Conservation (phyloP, 177 flowering plant species). For the Vitis hybrid region DNA sequence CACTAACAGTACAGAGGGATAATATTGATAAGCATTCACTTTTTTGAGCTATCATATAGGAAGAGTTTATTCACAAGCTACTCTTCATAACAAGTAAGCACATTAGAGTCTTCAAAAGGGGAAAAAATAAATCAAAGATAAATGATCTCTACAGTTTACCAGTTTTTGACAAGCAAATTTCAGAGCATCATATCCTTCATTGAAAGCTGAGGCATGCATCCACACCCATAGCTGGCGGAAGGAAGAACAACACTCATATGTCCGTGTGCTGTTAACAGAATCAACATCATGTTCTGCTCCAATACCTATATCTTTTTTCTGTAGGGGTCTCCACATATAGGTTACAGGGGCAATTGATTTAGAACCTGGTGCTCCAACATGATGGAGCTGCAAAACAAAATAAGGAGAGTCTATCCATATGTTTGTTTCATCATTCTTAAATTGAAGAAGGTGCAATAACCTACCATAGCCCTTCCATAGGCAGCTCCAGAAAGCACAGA, state of each 20-base stretch:
- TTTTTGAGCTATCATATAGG: no score
- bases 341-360: constrained; percentile 74
- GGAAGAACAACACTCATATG: constrained; percentile 15
- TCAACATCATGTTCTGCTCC: constrained; percentile 18
- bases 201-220: constrained; percentile 81
- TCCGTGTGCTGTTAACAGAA: constrained; percentile 11
- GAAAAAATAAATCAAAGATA: no score
- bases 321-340: constrained; percentile 78
- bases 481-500: constrained; percentile 47
- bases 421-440: not conserved
- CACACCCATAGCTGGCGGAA: constrained; percentile 78
- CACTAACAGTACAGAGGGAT: no score
- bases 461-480: constrained; percentile 76
- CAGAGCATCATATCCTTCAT: constrained; percentile 71
- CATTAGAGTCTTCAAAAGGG: no score
- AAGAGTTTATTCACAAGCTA: no score
- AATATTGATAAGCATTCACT: no score
- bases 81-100: no score
- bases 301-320: constrained; percentile 7
- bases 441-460: constrained; percentile 20
- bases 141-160: constrained; percentile 28
- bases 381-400: constrained; percentile 62
- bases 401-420: not conserved
- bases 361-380: constrained; percentile 47
- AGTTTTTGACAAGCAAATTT: constrained; percentile 52